These are phyloP conservation scores for Kodamaea suecica DNA, from an alignment of 1,139 yeast species.

Conservation along the genomic window DNA sequence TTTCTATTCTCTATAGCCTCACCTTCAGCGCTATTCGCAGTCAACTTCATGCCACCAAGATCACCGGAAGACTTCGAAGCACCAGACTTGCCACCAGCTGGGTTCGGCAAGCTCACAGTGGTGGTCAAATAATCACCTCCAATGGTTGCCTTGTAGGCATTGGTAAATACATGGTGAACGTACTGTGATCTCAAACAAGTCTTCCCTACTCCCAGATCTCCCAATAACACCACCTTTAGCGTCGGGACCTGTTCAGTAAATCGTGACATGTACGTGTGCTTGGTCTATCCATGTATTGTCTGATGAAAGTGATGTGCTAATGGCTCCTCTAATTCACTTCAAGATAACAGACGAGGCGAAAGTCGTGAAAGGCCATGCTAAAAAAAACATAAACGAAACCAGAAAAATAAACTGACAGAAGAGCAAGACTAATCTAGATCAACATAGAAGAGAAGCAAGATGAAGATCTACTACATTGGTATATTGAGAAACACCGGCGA, in stretches of 20 bases:
- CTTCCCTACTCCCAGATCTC: slow-evolving; percentile 64
- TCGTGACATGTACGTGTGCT: slow-evolving; percentile 7
- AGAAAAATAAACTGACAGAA: background rate
- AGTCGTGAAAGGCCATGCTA: background rate
- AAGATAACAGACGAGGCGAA: too few species aligned
- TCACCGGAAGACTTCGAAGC: background rate
- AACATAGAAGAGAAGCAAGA: slow-evolving; percentile 19
- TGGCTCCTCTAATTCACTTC: too few species aligned
- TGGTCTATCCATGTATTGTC: too few species aligned
- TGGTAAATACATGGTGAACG: slow-evolving; percentile 55
- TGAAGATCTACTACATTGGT: slow-evolving; percentile 92
- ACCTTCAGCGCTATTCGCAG: too few species aligned
- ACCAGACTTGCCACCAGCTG: background rate
- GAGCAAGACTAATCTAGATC: background rate
- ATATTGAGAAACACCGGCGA: slow-evolving; percentile 63
- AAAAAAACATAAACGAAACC: background rate
- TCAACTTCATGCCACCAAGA: too few species aligned
- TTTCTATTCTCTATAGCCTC: too few species aligned
- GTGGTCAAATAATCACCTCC: slow-evolving; percentile 62
- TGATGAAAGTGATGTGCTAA: too few species aligned
- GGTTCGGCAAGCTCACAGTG: slow-evolving; percentile 21
- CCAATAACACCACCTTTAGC: slow-evolving; percentile 53
- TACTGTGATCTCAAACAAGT: slow-evolving; percentile 59
- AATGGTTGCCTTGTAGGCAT: slow-evolving; percentile 58
- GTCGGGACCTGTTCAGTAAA: slow-evolving; percentile 23